These are phyloP conservation scores for Prunus davidiana DNA, from an alignment of 306 rosid species.

Conservation along the genomic window DNA sequence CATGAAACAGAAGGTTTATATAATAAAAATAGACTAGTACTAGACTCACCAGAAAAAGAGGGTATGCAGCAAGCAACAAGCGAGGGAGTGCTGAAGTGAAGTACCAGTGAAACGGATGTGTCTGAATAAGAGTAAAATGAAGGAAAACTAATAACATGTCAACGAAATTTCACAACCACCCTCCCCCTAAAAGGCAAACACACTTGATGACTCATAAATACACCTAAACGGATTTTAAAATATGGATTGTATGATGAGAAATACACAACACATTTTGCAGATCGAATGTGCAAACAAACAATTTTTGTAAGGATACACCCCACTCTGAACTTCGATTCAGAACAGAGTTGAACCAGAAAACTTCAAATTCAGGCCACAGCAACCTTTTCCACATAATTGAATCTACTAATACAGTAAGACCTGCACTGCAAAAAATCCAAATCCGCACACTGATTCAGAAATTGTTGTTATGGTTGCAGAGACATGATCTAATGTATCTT, in stretches of 20 bases:
- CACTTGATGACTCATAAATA: background rate
- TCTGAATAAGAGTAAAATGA: conserved; percentile 48
- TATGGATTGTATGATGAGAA: background rate
- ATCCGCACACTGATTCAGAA: conserved; percentile 20
- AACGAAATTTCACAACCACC: background rate
- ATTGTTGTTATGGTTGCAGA: background rate
- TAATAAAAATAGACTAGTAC: background rate
- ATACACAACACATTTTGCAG: background rate
- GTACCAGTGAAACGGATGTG: conserved; percentile 83
- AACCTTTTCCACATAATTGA: conserved; percentile 85
- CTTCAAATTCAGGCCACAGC: conserved; percentile 97
- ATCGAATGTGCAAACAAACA: background rate
- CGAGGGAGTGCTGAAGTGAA: conserved; percentile 95
- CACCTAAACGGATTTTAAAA: background rate
- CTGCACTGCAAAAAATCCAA: conserved; percentile 43
- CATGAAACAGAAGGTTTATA: background rate
- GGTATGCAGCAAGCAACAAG: conserved; percentile 83
- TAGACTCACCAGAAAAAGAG: conserved; percentile 76
- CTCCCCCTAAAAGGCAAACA: background rate
- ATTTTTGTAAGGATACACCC: conserved; percentile 77
- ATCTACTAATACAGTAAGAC: conserved; percentile 74
- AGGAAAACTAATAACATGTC: conserved; percentile 34
- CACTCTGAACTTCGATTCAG: conserved; percentile 91
- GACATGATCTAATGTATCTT: background rate
- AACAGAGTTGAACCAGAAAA: conserved; percentile 92